phyloP scores from a whole-genome alignment of 208 protist genomes.

The Crithidia fasciculata region DNA sequence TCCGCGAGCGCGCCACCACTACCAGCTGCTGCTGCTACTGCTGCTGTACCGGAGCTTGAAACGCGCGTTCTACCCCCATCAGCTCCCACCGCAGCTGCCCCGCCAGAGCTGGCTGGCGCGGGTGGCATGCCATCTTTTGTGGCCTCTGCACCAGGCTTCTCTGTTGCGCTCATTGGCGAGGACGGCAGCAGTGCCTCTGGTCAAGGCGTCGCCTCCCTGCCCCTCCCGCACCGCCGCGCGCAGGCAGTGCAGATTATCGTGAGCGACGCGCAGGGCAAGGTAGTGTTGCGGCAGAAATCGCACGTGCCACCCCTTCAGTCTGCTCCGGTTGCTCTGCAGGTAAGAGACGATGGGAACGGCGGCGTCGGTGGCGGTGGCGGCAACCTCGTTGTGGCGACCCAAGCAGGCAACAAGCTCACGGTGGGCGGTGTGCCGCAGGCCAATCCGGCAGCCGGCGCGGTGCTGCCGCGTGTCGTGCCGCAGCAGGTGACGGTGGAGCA shows the following conservation, averaged over 20 bases:
- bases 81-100: neutral
- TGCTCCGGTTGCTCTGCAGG: slow-evolving; percentile 27
- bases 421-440: slow-evolving; percentile 24
- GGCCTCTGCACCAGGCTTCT: slow-evolving; percentile 45
- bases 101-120: neutral
- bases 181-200: slow-evolving; percentile 54
- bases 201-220: slow-evolving; percentile 44
- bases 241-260: slow-evolving; percentile 64
- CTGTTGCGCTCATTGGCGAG: slow-evolving; percentile 62
- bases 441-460: slow-evolving; percentile 13
- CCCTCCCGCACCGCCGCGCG: slow-evolving; percentile 45
- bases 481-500: slow-evolving; percentile 46
- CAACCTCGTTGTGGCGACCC: slow-evolving; percentile 22
- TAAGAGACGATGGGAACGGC: slow-evolving; percentile 37
- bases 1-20: neutral
- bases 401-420: slow-evolving; percentile 16
- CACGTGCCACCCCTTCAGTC: slow-evolving; percentile 55
- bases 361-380: neutral
- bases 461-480: slow-evolving; percentile 24
- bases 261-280: slow-evolving; percentile 42
- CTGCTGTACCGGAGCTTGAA: slow-evolving; percentile 56
- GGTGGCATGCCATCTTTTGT: slow-evolving; percentile 48
- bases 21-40: neutral
- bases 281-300: slow-evolving; percentile 59
- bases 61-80: slow-evolving; percentile 34